phyloP scores from a whole-genome alignment of 306 rosid genomes.

The Citrullus mucosospermus region DNA sequence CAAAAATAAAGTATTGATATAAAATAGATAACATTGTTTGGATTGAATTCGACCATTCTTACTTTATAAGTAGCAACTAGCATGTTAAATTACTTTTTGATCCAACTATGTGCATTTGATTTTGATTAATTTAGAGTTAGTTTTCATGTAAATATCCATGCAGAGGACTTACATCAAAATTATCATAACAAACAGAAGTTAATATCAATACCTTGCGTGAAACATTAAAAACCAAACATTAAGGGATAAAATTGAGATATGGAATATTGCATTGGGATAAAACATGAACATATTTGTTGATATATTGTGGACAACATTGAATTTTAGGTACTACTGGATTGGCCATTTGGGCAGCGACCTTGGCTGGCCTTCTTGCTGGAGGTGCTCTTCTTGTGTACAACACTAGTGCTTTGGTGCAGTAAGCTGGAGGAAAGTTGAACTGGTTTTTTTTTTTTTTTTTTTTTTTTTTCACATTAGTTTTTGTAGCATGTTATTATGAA shows the following conservation, averaged over 20 bases:
- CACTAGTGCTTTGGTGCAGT: slow-evolving; percentile 90
- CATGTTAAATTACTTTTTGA: too few species aligned
- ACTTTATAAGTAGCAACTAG: too few species aligned
- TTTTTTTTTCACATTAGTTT: slow-evolving; percentile 1
- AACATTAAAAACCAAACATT: too few species aligned
- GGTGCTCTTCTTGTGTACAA: slow-evolving; percentile 96
- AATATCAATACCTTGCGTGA: too few species aligned
- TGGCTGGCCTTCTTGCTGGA: slow-evolving; percentile 72
- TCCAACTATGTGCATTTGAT: too few species aligned
- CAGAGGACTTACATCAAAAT: too few species aligned
- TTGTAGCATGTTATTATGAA: slow-evolving; percentile 3
- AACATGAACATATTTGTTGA: neutral
- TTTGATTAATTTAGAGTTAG: too few species aligned
- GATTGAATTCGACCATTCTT: too few species aligned
- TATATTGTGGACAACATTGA: neutral
- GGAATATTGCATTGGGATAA: neutral
- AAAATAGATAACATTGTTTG: too few species aligned
- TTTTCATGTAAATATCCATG: too few species aligned
- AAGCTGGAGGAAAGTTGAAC: neutral
- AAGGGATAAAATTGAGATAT: neutral
- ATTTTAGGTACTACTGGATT: slow-evolving; percentile 65
- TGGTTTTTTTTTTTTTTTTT: neutral
- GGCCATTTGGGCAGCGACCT: slow-evolving; percentile 96
- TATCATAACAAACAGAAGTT: too few species aligned
- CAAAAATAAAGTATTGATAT: too few species aligned